These are phyloP conservation scores for Zymoseptoria passerinii DNA, from an alignment of 2,329 filamentous ascomycete genomes.

Conservation along the genomic window DNA sequence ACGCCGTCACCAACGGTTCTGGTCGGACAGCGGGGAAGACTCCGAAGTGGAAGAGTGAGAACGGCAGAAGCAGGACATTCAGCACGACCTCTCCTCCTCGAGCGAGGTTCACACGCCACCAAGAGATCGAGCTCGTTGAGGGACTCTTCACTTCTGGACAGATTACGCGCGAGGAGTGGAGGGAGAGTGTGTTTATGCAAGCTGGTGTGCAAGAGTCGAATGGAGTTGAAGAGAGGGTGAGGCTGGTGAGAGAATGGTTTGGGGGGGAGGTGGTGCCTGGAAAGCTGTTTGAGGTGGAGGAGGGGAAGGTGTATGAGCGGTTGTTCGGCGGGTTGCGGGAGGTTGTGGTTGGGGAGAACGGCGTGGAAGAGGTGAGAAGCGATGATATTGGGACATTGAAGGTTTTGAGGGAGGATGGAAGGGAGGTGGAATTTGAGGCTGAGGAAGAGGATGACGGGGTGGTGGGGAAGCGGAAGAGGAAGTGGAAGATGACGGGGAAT, in stretches of 20 bases:
- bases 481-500: conserved; percentile 50
- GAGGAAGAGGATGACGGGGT: conserved; percentile 22
- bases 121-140: conserved; percentile 13
- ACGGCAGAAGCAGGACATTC: neutral
- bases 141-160: conserved; percentile 11
- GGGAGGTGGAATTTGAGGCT: conserved; percentile 49
- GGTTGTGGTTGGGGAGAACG: conserved; percentile 36
- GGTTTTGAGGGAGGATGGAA: conserved; percentile 49
- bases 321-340: conserved; percentile 63
- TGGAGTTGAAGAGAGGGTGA: conserved; percentile 8
- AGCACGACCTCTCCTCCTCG: neutral
- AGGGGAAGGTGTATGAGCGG: conserved; percentile 67
- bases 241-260: conserved; percentile 14
- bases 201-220: conserved; percentile 7
- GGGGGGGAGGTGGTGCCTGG: conserved; percentile 61
- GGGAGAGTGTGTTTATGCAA: conserved; percentile 11
- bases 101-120: conserved; percentile 8
- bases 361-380: conserved; percentile 39
- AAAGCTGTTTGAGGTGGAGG: conserved; percentile 59
- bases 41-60: no score
- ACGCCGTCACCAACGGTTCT: no score
- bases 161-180: conserved; percentile 15
- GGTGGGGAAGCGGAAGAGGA: conserved; percentile 17
- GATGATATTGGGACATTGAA: conserved; percentile 39
- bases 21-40: no score